Percentiles rank a stretch among this genome's conserved stretches.
phyloP scores from a whole-genome alignment of 805 yeast species.

The Barnettozyma pratensis region DNA sequence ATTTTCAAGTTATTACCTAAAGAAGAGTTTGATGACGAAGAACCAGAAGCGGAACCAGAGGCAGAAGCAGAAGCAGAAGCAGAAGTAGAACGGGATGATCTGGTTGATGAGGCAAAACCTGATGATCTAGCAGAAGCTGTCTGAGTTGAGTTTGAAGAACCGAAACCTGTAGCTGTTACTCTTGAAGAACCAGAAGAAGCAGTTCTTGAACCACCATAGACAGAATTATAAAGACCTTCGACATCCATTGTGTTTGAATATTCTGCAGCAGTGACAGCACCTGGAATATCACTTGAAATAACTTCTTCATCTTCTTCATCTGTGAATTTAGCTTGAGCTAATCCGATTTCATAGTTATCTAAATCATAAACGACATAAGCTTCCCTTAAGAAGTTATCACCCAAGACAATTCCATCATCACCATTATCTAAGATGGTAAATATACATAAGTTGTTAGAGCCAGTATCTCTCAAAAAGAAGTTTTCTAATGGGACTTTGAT shows the following conservation, averaged over 20 bases:
- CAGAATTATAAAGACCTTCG: not conserved
- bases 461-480: conserved; percentile 25
- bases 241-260: conserved; percentile 6
- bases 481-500: conserved; percentile 44
- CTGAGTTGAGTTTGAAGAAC: too few relatives aligned
- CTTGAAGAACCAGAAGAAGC: not conserved
- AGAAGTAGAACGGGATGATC: too few relatives aligned
- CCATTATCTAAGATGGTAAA: conserved; percentile 36
- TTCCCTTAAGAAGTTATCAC: conserved; percentile 47
- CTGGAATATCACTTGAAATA: conserved; percentile 43
- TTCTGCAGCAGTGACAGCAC: conserved; percentile 22
- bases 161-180: too few relatives aligned
- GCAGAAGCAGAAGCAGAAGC: too few relatives aligned
- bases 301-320: conserved; percentile 38
- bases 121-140: too few relatives aligned
- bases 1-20: too few relatives aligned
- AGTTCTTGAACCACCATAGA: not conserved
- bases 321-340: conserved; percentile 41
- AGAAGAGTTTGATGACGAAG: too few relatives aligned
- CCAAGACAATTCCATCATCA: conserved; percentile 37
- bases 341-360: conserved; percentile 36
- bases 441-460: conserved; percentile 32
- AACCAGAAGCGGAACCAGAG: too few relatives aligned
- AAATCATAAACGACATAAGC: conserved; percentile 54
- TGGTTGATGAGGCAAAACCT: too few relatives aligned